A percentile compares a stretch with the other conserved stretches of the same genome.
Conservation (phyloP, 2,329 filamentous ascomycete genomes). For the Trichothecium roseum region DNA sequence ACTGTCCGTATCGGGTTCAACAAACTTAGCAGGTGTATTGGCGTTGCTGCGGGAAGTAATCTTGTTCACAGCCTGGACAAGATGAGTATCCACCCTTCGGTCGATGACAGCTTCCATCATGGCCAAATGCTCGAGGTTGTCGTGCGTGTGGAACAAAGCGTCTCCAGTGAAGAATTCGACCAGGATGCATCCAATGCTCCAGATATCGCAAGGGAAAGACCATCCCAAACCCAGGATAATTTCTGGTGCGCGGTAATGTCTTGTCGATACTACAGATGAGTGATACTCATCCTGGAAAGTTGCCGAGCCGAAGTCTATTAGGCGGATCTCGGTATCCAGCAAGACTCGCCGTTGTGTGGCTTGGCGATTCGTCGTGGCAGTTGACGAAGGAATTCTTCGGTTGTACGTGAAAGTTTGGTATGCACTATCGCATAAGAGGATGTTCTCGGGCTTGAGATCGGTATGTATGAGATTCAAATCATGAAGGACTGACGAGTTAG, state of each 20-base stretch:
- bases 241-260: conserved; percentile 60
- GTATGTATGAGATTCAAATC: conserved; percentile 97
- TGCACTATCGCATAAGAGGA: conserved; percentile 52
- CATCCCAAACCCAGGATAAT: conserved; percentile 62
- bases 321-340: conserved; percentile 56
- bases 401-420: conserved; percentile 66
- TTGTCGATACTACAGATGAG: conserved; percentile 59
- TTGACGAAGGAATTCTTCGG: conserved; percentile 58
- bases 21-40: conserved; percentile 56
- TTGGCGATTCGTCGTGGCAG: conserved; percentile 46
- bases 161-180: conserved; percentile 65
- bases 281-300: conserved; percentile 67
- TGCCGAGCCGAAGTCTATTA: conserved; percentile 63
- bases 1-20: conserved; percentile 2
- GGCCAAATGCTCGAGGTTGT: conserved; percentile 62
- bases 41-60: conserved; percentile 45
- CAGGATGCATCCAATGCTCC: conserved; percentile 64
- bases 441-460: conserved; percentile 61
- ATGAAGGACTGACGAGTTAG: conserved; percentile 60
- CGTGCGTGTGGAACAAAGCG: conserved; percentile 61
- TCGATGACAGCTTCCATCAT: conserved; percentile 66
- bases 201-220: conserved; percentile 64
- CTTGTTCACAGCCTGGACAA: conserved; percentile 39
- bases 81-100: conserved; percentile 43
- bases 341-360: conserved; percentile 55